Evolutionary conservation across 495 filamentous ascomycete genomes (phyloP).

Genomic region (Thermothielavioides terrestris): DNA sequence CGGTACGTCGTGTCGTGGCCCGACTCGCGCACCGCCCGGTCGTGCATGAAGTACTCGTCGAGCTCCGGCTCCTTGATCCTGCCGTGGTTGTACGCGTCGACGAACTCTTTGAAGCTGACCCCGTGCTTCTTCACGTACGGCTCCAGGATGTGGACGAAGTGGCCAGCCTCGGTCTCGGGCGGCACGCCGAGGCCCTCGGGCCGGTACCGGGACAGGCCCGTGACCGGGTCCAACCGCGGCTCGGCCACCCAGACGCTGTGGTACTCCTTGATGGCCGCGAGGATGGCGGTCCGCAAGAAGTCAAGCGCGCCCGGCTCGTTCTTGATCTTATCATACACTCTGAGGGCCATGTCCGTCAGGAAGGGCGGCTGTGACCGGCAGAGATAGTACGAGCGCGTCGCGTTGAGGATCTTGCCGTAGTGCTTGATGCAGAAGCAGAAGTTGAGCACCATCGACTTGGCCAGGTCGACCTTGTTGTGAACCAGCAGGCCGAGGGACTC

Average conservation of each 20-base stretch:
- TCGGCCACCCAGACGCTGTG: constrained; percentile 78
- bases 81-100: constrained; percentile 72
- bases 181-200: constrained; percentile 86
- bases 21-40: constrained; percentile 90
- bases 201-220: constrained; percentile 83
- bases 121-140: constrained; percentile 81
- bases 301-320: constrained; percentile 65
- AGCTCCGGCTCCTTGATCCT: constrained; percentile 76
- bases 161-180: constrained; percentile 83
- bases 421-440: constrained; percentile 98
- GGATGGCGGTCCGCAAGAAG: constrained; percentile 65
- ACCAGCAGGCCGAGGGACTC: constrained; percentile 78
- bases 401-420: constrained; percentile 96
- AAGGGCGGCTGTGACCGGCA: constrained; percentile 91
- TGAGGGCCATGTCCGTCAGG: constrained; percentile 91
- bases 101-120: constrained; percentile 73
- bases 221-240: constrained; percentile 68
- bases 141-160: constrained; percentile 77
- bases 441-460: constrained; percentile 87
- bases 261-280: constrained; percentile 97
- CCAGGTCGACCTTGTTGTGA: constrained; percentile 71
- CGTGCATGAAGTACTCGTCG: constrained; percentile 91
- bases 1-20: constrained; percentile 95
- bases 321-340: constrained; percentile 80
- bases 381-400: constrained; percentile 91